phyloP scores from a whole-genome alignment of 73 alveolate species.

The Uronychia setigera region DNA sequence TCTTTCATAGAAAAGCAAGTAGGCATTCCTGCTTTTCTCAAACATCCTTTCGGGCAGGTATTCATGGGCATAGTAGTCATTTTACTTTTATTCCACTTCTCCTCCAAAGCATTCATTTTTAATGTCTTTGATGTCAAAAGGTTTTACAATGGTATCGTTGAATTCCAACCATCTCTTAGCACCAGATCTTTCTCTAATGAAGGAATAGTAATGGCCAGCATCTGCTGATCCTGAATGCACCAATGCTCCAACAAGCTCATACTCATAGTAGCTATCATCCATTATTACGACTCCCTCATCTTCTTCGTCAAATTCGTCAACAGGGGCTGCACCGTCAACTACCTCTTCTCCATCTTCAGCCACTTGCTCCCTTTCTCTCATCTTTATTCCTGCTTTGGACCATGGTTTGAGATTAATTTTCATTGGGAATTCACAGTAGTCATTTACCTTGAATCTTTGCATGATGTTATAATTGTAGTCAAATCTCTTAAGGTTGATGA shows the following conservation, averaged over 20 bases:
- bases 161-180: conserved; percentile 82
- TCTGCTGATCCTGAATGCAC: conserved; percentile 93
- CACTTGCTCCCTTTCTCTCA: conserved; percentile 48
- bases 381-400: conserved; percentile 81
- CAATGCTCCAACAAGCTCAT: conserved; percentile 70
- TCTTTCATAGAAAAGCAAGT: conserved; percentile 94
- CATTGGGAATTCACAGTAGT: conserved; percentile 95
- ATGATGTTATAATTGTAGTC: conserved; percentile 86
- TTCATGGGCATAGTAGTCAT: conserved; percentile 32
- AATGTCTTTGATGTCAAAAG: conserved; percentile 79
- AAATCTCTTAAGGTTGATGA: conserved; percentile 87
- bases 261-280: conserved; percentile 63
- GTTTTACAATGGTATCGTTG: conserved; percentile 81
- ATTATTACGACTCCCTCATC: conserved; percentile 30
- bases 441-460: conserved; percentile 90
- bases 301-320: conserved; percentile 18
- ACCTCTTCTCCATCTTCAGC: conserved; percentile 27
- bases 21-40: conserved; percentile 90
- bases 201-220: conserved; percentile 88
- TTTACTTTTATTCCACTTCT: conserved; percentile 52
- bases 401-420: conserved; percentile 86
- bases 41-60: conserved; percentile 51
- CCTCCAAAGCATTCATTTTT: conserved; percentile 95
- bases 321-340: conserved; percentile 1
- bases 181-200: conserved; percentile 69